These are phyloP conservation scores for Phytophthora ohioensis DNA, from an alignment of 352 stramenopile genomes.

Conservation along the genomic window DNA sequence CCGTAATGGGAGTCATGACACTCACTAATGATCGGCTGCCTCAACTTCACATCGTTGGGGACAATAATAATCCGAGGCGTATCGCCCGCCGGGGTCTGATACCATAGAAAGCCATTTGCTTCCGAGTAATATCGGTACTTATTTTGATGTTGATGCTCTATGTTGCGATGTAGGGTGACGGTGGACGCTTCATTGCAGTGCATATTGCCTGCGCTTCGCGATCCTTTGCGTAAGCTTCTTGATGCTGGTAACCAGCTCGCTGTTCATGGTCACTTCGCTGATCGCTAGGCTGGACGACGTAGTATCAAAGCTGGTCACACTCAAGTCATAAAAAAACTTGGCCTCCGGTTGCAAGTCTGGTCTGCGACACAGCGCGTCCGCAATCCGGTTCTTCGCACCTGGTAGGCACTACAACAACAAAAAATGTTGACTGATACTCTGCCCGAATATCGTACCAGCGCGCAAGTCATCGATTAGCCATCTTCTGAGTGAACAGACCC, in stretches of 20 bases:
- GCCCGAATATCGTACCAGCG: constrained; percentile 9
- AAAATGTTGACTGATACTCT: constrained; percentile 13
- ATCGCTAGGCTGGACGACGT: constrained; percentile 8
- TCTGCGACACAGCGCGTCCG: constrained; percentile 10
- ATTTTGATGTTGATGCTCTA: not conserved
- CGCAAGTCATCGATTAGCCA: not conserved
- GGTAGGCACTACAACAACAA: constrained; percentile 35
- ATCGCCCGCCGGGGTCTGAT: constrained; percentile 14
- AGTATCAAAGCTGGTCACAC: constrained; percentile 16
- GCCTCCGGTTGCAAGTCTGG: constrained; percentile 21
- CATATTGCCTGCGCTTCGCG: no score
- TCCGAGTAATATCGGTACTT: constrained; percentile 8
- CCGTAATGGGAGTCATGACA: no score
- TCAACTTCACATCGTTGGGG: constrained; percentile 5
- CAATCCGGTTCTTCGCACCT: constrained; percentile 28
- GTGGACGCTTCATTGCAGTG: no score
- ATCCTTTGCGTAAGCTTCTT: constrained; percentile 6
- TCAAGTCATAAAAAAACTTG: not conserved
- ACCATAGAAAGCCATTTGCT: constrained; percentile 1
- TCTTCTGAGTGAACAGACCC: no score
- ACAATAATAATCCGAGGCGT: constrained; percentile 14
- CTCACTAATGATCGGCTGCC: no score
- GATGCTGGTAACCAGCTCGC: not conserved
- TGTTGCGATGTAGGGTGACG: not conserved
- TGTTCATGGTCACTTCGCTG: not conserved